Evolutionary conservation across 202 grass and related monocot genomes (phyloP), one percentile per base, ranked within the genome.

Genomic region (Musa balbisiana): DNA sequence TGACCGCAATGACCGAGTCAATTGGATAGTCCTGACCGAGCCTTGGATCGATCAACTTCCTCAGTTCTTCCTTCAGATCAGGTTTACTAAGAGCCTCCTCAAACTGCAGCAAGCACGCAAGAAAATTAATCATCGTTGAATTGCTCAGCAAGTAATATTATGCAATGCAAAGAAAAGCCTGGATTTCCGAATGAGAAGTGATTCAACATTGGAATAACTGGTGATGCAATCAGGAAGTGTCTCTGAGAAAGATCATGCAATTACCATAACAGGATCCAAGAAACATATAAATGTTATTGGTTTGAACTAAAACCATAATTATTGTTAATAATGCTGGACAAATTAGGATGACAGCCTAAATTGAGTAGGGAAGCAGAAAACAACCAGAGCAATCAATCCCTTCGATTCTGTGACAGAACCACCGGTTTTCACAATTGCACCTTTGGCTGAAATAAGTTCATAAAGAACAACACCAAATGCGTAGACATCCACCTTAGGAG

Each of bases 391-490:
- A 80, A 80, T 55, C 55, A 80, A 73, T 73, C 78, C 78, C 59
- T 52, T 80, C 33, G 69, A 64, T 72, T 73, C 69, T 26, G 69
- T 29, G 23, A 22, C 49, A 19, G 66, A 16, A 53, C 60, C 29
- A 22, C 14, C 10, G 11, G 74, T 64, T 49, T 54, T 80, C 54
- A 80, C 56, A 62, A 80, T 58, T 27, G 78, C 78, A 17, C 64
- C 69, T 64, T 80, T 80, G 21, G 69, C 78, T 64, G 78, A 80
- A 63, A 80, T 80, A 80, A 80, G 68, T 73, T 80, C 78, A 19
- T 64, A 80, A 52, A 80, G 78, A 70, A 80, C 69, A 64, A 80
- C 78, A 64, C 78, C 78, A 80, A 80, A 73, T 26, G 78, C 78
- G 63, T 80, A 80, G 12, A 80, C 78, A 53, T 80, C 78, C 55